Percentiles rank a stretch among this genome's conserved stretches.
phyloP scores from a whole-genome alignment of 768 basidiomycete species.

The Mycena capillaripes region DNA sequence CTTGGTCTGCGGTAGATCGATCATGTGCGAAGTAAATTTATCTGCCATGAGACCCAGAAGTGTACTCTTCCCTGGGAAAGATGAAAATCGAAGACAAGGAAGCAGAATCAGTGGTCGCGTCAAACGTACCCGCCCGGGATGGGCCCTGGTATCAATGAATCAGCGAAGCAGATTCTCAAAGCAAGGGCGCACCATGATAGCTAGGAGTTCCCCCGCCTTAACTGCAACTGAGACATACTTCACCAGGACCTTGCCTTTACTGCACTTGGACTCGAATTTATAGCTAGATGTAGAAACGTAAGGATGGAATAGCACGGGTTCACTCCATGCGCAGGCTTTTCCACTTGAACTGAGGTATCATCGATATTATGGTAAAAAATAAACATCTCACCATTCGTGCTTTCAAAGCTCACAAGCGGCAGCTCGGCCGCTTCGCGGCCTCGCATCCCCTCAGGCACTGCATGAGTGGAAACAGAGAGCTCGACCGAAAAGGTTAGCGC shows the following conservation, averaged over 20 bases:
- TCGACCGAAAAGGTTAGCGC: too few relatives aligned
- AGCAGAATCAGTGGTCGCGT: not conserved
- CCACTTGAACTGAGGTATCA: too few relatives aligned
- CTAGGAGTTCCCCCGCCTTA: conserved; percentile 55
- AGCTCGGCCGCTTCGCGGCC: too few relatives aligned
- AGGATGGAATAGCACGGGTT: too few relatives aligned
- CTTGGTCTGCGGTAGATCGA: too few relatives aligned
- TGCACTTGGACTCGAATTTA: conserved; percentile 42
- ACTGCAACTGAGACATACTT: conserved; percentile 58
- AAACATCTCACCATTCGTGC: too few relatives aligned
- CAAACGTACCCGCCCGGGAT: conserved; percentile 55
- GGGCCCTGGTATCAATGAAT: conserved; percentile 49
- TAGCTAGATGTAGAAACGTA: conserved; percentile 52
- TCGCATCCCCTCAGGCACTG: too few relatives aligned
- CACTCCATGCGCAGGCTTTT: too few relatives aligned
- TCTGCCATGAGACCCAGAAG: conserved; percentile 63
- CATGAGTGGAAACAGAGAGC: too few relatives aligned
- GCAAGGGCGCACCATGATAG: conserved; percentile 53
- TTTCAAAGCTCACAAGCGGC: too few relatives aligned
- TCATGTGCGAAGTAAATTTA: too few relatives aligned
- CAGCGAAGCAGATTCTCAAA: conserved; percentile 3
- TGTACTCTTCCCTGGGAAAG: conserved; percentile 55
- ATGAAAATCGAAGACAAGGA: not conserved
- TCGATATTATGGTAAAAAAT: too few relatives aligned
- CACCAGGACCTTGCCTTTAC: conserved; percentile 48